phyloP scores from a whole-genome alignment of 2,329 filamentous ascomycete genomes.

The Verticillium zaregamsianum region DNA sequence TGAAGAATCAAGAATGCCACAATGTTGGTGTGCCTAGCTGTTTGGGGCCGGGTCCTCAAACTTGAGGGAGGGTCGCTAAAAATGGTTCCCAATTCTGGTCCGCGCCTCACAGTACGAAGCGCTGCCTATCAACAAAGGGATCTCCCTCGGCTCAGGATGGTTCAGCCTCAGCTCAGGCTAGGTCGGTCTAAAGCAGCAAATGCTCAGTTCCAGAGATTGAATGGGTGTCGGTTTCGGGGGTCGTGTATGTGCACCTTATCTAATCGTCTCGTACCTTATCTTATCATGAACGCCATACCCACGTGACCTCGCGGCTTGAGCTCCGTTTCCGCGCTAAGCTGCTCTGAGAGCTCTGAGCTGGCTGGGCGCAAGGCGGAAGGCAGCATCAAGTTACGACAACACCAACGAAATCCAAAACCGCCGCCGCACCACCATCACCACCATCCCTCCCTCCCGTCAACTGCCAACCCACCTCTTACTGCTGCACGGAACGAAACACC shows the following conservation, averaged over 20 bases:
- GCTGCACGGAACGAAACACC: background rate
- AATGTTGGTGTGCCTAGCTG: too few species aligned
- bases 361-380: slow-evolving; percentile 15
- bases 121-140: too few species aligned
- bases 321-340: slow-evolving; percentile 11
- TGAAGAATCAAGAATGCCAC: too few species aligned
- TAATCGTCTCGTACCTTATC: background rate
- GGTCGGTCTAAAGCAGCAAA: too few species aligned
- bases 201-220: too few species aligned
- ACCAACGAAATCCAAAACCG: slow-evolving; percentile 8
- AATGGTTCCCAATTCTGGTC: too few species aligned
- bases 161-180: too few species aligned
- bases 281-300: background rate
- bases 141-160: too few species aligned
- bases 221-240: background rate
- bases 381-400: slow-evolving; percentile 19
- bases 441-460: slow-evolving; percentile 6
- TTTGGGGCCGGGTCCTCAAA: too few species aligned
- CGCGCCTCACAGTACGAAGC: too few species aligned
- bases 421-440: slow-evolving; percentile 4
- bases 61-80: too few species aligned
- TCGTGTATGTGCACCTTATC: background rate
- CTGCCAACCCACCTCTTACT: slow-evolving; percentile 12
- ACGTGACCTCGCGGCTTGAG: slow-evolving; percentile 14
- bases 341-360: slow-evolving; percentile 4